Conservation (phyloP, 805 yeast species). For the Starmerella scarabaei region DNA sequence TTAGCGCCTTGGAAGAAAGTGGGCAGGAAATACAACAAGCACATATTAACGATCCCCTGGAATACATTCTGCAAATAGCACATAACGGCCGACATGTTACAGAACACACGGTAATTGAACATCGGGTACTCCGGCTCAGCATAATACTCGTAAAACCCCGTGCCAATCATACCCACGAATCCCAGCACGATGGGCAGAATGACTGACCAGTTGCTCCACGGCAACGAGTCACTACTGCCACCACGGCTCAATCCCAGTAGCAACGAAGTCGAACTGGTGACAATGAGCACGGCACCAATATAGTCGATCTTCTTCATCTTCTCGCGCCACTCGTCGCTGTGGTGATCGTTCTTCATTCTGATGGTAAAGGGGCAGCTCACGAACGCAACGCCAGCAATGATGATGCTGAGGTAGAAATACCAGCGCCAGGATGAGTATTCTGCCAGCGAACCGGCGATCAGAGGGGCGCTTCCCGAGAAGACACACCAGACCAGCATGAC, state of each 20-base stretch:
- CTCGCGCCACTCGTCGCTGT: constrained; percentile 30
- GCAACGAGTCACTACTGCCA: constrained; percentile 31
- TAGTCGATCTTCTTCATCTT: constrained; percentile 38
- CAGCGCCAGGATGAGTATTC: constrained; percentile 56
- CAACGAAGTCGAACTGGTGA: constrained; percentile 35
- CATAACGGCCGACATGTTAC: constrained; percentile 28
- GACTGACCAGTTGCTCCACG: constrained; percentile 46
- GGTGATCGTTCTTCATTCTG: constrained; percentile 27
- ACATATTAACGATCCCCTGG: constrained; percentile 31
- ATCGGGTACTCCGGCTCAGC: constrained; percentile 34
- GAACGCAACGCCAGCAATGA: constrained; percentile 45
- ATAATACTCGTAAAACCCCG: constrained; percentile 26
- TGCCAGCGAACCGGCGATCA: constrained; percentile 55
- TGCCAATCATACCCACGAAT: constrained; percentile 26
- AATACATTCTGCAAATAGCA: constrained; percentile 31
- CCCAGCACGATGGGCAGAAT: constrained; percentile 39
- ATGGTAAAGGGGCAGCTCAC: constrained; percentile 31
- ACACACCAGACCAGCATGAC: constrained; percentile 25
- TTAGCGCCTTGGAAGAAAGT: constrained; percentile 41
- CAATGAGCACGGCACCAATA: constrained; percentile 35
- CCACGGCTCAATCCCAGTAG: constrained; percentile 44
- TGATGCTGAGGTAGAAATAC: constrained; percentile 61
- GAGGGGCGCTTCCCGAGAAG: constrained; percentile 37
- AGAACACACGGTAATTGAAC: constrained; percentile 33
- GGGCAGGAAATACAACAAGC: constrained; percentile 28